Evolutionary conservation across 345 rosid genomes (phyloP).

Genomic region (Salix brachista): DNA sequence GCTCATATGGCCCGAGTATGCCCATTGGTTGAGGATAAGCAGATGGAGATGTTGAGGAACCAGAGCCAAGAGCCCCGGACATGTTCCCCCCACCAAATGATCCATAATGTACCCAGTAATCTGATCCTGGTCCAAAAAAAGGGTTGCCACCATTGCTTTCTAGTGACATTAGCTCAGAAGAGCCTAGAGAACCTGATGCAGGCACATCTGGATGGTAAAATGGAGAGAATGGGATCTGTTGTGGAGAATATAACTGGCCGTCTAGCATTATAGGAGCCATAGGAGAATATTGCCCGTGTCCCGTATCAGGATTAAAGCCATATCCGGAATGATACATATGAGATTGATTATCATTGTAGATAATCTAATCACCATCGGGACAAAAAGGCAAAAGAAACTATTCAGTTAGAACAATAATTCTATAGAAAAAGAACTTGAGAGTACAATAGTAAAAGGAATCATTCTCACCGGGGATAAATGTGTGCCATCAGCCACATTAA

Average conservation of each 20-base stretch:
- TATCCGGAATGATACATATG: conserved; percentile 48
- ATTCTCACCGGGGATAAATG: conserved; percentile 53
- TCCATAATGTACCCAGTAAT: conserved; percentile 50
- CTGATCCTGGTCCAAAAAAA: conserved; percentile 45
- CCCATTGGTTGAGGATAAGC: conserved; percentile 64
- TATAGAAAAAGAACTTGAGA: not conserved
- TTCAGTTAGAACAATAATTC: not conserved
- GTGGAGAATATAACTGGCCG: conserved; percentile 46
- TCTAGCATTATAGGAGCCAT: conserved; percentile 54
- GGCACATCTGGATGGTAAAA: conserved; percentile 40
- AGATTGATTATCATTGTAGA: conserved; percentile 53
- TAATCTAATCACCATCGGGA: conserved; percentile 36
- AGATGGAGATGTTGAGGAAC: conserved; percentile 35
- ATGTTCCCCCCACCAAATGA: conserved; percentile 45
- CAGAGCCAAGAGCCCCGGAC: conserved; percentile 37
- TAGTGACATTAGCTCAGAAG: conserved; percentile 37
- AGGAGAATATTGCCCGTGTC: conserved; percentile 49
- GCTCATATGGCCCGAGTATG: conserved; percentile 72
- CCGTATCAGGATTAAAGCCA: conserved; percentile 49
- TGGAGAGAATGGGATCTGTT: conserved; percentile 49
- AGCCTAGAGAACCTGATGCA: conserved; percentile 41
- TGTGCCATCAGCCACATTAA: conserved; percentile 43
- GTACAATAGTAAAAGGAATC: not conserved
- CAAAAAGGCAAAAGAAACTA: not conserved
- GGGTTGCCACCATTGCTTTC: conserved; percentile 41